Base-by-base conservation (phyloP, 129 eudicot genomes). In the carrot (Daucus carota) region DNA sequence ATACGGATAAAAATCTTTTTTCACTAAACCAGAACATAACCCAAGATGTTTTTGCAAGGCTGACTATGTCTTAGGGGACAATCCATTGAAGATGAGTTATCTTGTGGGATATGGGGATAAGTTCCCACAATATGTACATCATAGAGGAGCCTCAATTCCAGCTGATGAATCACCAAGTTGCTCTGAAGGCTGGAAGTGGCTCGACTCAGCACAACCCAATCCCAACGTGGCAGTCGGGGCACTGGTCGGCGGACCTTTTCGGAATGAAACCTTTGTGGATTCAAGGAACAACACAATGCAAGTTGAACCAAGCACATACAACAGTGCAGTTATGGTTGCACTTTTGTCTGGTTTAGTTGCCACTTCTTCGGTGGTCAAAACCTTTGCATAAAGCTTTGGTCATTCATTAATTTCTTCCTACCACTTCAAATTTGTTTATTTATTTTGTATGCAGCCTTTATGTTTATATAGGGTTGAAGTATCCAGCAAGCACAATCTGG, bases 111-210 rank as follows among this genome's bases (percentile, higher is more conserved):
- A 93, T 50, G 98, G 98, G 15, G 97, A 93, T 42, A 87, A 90
- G 15, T 93, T 87, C 80, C 91, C 98, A 5, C 82, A 90, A 73
- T 91, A 16, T 57, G 98, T 93, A 70, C 98, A 93, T 83, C 98
- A 93, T 60, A 83, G 98, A 82, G 98, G 98, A 78, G 98, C 98
- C 75, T 94, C 98, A 17, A 94, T 94, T 74, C 98, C 98, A 2
- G 52, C 75, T 6, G 90, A 89, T 81, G 88, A 88, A 76, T 86
- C 80, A 44, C 82, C 96, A 26, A 57, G 83, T 8, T 94, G 98
- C 81, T 81, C 83, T 26, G 85, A 89, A 22, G 98, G 98, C 29
- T 94, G 88, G 85, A 69, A 86, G 46, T 94, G 93, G 92, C 98
- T 94, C 9, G 83, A 86, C 0, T 89, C 96, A 0, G 67, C 77